Conservation (phyloP, 768 basidiomycete genomes). For the Amanita phalloides region DNA sequence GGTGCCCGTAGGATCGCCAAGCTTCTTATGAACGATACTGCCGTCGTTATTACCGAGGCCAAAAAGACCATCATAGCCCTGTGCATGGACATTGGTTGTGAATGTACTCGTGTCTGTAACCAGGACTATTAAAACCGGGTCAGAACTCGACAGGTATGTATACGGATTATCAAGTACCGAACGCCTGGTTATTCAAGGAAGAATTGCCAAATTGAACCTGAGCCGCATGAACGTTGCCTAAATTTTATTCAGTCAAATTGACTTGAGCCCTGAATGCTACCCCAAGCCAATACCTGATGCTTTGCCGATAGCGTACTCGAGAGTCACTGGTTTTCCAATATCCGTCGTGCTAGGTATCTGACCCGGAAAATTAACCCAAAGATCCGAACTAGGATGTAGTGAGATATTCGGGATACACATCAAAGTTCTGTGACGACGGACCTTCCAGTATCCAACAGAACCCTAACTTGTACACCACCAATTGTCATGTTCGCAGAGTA, state of each 20-base stretch:
- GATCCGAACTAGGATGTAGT: conserved; percentile 43
- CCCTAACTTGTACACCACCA: conserved; percentile 42
- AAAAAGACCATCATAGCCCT: conserved; percentile 63
- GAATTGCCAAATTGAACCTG: conserved; percentile 43
- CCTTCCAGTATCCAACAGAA: conserved; percentile 76
- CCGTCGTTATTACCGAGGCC: conserved; percentile 73
- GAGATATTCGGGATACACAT: conserved; percentile 3
- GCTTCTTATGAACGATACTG: conserved; percentile 48
- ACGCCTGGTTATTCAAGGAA: conserved; percentile 54
- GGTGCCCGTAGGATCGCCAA: conserved; percentile 40
- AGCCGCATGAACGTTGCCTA: conserved; percentile 48
- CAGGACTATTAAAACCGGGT: conserved; percentile 33
- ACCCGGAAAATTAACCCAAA: conserved; percentile 53
- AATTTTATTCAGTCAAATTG: not conserved
- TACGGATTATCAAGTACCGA: conserved; percentile 31
- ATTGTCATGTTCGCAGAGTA: conserved; percentile 67
- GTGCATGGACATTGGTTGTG: conserved; percentile 43
- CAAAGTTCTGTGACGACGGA: conserved; percentile 11
- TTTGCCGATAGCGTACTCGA: conserved; percentile 61
- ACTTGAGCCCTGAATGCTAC: conserved; percentile 3
- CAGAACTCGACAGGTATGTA: not conserved
- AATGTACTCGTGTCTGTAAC: conserved; percentile 56
- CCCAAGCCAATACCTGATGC: conserved; percentile 35
- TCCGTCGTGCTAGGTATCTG: conserved; percentile 39
- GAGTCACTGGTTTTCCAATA: conserved; percentile 41